These are phyloP conservation scores for barrel medic (Medicago truncatula) DNA, from an alignment of 306 rosid genomes.

Conservation along the genomic window MtrunA17r5.0-ANR NC_053042.1:4491501-4492000, in stretches of 20 bases:
- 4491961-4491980: constrained; percentile 16
- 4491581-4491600: neutral
- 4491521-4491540: neutral
- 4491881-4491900: neutral
- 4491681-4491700: no score
- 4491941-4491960: constrained; percentile 18
- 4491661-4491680: no score
- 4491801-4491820: no score
- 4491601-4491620: no score
- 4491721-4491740: no score
- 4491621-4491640: no score
- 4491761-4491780: no score
- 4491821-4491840: neutral
- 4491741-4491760: no score
- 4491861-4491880: neutral
- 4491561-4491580: neutral
- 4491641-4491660: no score
- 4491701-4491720: no score
- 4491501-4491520: neutral
- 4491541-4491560: neutral
- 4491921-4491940: neutral
- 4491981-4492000: constrained; percentile 34
- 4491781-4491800: no score
- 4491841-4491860: neutral
- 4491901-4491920: constrained; percentile 10